Conservation (phyloP, 2,329 filamentous ascomycete genomes). For the Penicillium griseofulvum region DNA sequence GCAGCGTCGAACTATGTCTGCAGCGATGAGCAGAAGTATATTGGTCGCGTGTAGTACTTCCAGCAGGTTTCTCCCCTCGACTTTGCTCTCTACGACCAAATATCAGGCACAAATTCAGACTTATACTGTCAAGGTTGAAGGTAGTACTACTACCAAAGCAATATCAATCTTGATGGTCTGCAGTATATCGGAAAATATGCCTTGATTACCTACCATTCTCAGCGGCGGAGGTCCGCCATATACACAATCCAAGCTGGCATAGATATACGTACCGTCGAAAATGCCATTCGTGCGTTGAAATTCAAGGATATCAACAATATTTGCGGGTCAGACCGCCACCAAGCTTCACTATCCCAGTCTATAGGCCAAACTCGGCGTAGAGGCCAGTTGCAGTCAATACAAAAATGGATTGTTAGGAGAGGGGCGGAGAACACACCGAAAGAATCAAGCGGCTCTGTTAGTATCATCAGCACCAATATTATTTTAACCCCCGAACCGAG, state of each 20-base stretch:
- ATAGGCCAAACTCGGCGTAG: constrained; percentile 29
- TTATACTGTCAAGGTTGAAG: constrained; percentile 35
- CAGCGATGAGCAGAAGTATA: constrained; percentile 16
- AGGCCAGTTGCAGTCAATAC: constrained; percentile 34
- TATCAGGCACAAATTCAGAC: constrained; percentile 14
- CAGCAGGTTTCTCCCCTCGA: constrained; percentile 39
- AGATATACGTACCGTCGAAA: constrained; percentile 14
- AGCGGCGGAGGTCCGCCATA: constrained; percentile 32
- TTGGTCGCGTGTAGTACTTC: constrained; percentile 15
- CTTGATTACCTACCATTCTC: constrained; percentile 40
- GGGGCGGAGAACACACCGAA: constrained; percentile 10
- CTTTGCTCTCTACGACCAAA: constrained; percentile 42
- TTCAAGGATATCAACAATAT: constrained; percentile 37
- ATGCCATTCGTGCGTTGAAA: constrained; percentile 23
- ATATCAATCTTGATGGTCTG: constrained; percentile 14
- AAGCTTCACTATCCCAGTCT: constrained; percentile 34
- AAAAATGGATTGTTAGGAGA: background rate
- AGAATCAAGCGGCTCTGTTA: constrained; percentile 23
- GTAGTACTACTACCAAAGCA: constrained; percentile 23
- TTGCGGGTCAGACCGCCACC: constrained; percentile 30
- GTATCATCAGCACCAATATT: constrained; percentile 31
- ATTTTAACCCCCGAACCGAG: constrained; percentile 47
- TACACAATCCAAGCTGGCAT: constrained; percentile 11
- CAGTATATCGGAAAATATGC: constrained; percentile 12
- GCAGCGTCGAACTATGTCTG: constrained; percentile 19